Base-by-base conservation (phyloP, 2,329 filamentous ascomycete genomes). In the Pseudocercospora fijiensis region DNA sequence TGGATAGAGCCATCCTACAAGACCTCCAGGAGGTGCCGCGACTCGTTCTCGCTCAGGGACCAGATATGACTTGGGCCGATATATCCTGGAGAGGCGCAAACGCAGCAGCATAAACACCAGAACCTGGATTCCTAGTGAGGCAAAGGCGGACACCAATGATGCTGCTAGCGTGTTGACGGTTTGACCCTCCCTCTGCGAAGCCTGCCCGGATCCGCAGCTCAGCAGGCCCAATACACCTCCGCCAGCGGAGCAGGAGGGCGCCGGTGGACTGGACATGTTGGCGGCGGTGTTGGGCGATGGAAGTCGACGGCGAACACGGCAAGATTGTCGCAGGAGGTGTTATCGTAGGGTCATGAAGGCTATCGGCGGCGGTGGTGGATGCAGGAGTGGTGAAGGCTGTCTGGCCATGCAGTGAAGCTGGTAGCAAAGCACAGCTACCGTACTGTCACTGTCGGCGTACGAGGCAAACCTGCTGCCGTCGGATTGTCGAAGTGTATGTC, bases 51-150 rank as follows among this genome's bases (percentile, higher is more conserved):
- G 86, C 77, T 95, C 90, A 6, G 92, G 90, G 0, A 96, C 92
- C 1, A 96, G 85, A 70, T 91, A 96, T 4, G 92, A 94, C 76
- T 92, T 91, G 0, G 92, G 92, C 88, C 1, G 91, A 90, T 93
- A 96, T 65, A 96, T 96, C 66, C 92, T 85, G 1, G 88, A 87
- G 37, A 96, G 78, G 68, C 91, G 93, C 64, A 91, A 88, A 68
- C 92, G 88, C 47, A 96, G 79, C 1, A 95, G 71, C 6, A 92
- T 76, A 75, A 96, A 96, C n/a, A 90, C 73, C 10, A 88, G 73
- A 37, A 92, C 80, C 74, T 87, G 82, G 2, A 72, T 72, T 26
- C 71, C 74, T 52, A 78, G 72, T n/a, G 74, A 71, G 2, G 68
- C 70, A 18, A 75, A 71, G 41, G 75, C 74, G 30, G 72, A 71